Evolutionary conservation across 148 eudicot species (phyloP).

Genomic region (Camellia lanceoleosa): DNA sequence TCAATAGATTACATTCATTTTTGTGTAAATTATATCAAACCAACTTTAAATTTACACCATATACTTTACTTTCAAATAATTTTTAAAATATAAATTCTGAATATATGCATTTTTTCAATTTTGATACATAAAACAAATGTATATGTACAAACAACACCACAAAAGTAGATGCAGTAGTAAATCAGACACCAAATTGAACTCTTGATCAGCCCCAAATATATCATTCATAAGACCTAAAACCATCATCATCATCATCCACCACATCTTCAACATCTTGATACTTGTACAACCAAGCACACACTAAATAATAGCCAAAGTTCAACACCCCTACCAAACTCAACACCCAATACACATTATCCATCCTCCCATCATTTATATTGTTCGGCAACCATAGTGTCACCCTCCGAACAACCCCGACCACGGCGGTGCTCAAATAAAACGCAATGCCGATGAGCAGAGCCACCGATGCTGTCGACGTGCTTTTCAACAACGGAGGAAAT

Average conservation of each 20-base stretch:
- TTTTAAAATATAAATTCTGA: no score
- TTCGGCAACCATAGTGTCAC: slow-evolving; percentile 35
- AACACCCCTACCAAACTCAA: slow-evolving; percentile 16
- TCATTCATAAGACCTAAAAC: no score
- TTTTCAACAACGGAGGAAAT: slow-evolving; percentile 31
- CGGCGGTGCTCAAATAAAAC: slow-evolving; percentile 34
- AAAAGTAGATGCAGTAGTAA: no score
- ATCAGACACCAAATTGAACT: no score
- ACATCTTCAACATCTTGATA: slow-evolving; percentile 11
- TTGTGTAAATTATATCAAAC: no score
- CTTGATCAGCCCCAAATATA: no score
- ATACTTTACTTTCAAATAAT: no score
- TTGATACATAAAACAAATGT: no score
- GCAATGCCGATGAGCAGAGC: slow-evolving; percentile 31
- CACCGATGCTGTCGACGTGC: slow-evolving; percentile 38
- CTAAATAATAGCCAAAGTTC: slow-evolving; percentile 28
- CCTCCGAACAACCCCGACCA: slow-evolving; percentile 27
- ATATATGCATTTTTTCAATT: no score
- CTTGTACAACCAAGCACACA: slow-evolving; percentile 31
- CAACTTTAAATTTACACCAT: no score
- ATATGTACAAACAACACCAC: no score
- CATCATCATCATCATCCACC: neutral
- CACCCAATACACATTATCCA: slow-evolving; percentile 38
- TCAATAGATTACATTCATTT: no score
- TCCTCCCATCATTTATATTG: slow-evolving; percentile 32